Base-by-base conservation (phyloP, 2,329 filamentous ascomycete genomes). In the Trichoderma oligosporum region DNA sequence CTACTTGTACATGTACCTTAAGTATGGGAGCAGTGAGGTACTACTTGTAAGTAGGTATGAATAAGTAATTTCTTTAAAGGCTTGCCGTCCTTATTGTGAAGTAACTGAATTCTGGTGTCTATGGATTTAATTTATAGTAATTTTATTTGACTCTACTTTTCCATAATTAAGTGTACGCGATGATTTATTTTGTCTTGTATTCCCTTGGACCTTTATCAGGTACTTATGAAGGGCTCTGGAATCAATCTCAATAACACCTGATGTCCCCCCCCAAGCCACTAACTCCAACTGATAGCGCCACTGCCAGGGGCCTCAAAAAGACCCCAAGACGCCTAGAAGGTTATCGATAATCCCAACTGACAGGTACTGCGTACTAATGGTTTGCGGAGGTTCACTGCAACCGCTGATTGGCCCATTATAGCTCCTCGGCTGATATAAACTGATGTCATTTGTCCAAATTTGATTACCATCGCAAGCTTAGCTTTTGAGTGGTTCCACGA, bases 361-460 rank as follows among this genome's bases (percentile, higher is more conserved):
- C 36, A 39, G n/a, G n/a, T 39, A 18, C 18, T 25, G 39, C 22
- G 7, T 31, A 5, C 11, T 31, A n/a, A n/a, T n/a, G n/a, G n/a
- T n/a, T 22, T 44, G 41, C 41, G 41, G 41, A 44, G 41, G 7
- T 22, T 45, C 31, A n/a, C 39, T 20, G 39, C 22, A 14, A 11
- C 39, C 22, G 44, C 41, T 56, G 33, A 56, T 56, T 56, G 53
- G 53, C 53, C 16, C 33, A 20, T 35, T 4, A 31, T 33, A 11
- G 22, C 16, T 22, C 38, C 38, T 44, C 27, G 55, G 45, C 38
- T 27, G 47, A 35, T 29, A n/a, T 53, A 20, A 9, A 44, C 56
- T 58, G 56, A 58, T 58, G 56, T 58, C 56, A 58, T 58, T 58
- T 54, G 56, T 36, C 45, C 20, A 11, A 53, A 35, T 41, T 38